These are phyloP conservation scores for Wickerhamomyces sp. DNA, from an alignment of 1,139 yeast species.

Conservation along the genomic window DNA sequence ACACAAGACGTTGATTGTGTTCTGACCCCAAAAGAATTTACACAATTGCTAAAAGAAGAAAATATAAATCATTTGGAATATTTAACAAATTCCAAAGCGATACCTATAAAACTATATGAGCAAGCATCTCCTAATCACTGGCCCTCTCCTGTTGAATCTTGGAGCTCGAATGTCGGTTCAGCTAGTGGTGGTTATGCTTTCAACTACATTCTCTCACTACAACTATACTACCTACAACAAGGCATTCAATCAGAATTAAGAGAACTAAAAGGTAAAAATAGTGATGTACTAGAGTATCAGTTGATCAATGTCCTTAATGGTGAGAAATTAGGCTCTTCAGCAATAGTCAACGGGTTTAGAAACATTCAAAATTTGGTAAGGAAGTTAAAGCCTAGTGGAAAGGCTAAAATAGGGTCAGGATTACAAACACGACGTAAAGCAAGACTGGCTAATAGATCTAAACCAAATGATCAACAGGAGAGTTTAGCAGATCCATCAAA, in stretches of 20 bases:
- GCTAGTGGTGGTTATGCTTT: slow-evolving; percentile 86
- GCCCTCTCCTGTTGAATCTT: slow-evolving; percentile 54
- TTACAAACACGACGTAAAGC: slow-evolving; percentile 31
- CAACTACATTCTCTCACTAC: slow-evolving; percentile 46
- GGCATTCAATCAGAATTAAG: slow-evolving; percentile 24
- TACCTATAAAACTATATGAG: slow-evolving; percentile 16
- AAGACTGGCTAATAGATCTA: slow-evolving; percentile 14
- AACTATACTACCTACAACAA: slow-evolving; percentile 23
- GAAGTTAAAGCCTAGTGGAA: slow-evolving; percentile 53
- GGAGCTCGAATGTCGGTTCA: slow-evolving; percentile 78
- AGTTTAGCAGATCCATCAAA: slow-evolving; percentile 57
- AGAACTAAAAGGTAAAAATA: slow-evolving; percentile 57
- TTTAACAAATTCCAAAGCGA: slow-evolving; percentile 14
- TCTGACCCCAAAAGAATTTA: slow-evolving; percentile 82
- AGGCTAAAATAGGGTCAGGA: slow-evolving; percentile 23
- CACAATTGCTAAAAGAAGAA: slow-evolving; percentile 62
- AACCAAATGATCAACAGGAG: background rate
- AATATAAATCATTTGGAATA: slow-evolving; percentile 33
- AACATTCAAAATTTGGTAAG: slow-evolving; percentile 92
- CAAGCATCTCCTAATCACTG: slow-evolving; percentile 35
- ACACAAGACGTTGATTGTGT: slow-evolving; percentile 86
- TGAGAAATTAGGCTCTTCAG: slow-evolving; percentile 54
- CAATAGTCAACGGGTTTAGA: slow-evolving; percentile 85
- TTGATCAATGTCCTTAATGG: slow-evolving; percentile 35
- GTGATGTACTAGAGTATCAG: slow-evolving; percentile 70